Conservation (phyloP, 805 yeast genomes). For the Teunomyces panamensis region DNA sequence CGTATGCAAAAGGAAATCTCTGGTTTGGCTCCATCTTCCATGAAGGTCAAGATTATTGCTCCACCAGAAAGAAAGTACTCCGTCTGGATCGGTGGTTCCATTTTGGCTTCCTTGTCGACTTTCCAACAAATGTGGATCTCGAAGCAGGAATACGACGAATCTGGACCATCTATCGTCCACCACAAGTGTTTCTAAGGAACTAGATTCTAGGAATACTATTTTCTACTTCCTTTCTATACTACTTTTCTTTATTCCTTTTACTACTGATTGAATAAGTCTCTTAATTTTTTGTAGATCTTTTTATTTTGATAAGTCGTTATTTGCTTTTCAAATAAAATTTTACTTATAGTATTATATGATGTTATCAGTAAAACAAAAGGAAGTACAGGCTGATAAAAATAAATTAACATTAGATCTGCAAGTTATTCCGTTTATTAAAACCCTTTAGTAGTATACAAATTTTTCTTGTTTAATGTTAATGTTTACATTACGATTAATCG, state of each 20-base stretch:
- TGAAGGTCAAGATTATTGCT: slow-evolving; percentile 99
- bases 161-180: slow-evolving; percentile 99
- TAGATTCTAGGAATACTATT: slow-evolving; percentile 5
- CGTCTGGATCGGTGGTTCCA: slow-evolving; percentile 99
- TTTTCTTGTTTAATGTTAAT: not conserved
- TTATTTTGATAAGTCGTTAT: slow-evolving; percentile 2
- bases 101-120: slow-evolving; percentile 96
- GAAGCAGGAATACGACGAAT: slow-evolving; percentile 99
- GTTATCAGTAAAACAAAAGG: slow-evolving; percentile 2
- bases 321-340: slow-evolving; percentile 1
- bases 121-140: slow-evolving; percentile 99
- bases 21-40: slow-evolving; percentile 98
- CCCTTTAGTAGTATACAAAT: not conserved
- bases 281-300: slow-evolving; percentile 3
- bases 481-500: not conserved
- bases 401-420: not conserved
- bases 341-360: not conserved
- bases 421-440: not conserved
- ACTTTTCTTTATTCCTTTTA: slow-evolving; percentile 2
- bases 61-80: slow-evolving; percentile 99
- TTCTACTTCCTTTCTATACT: slow-evolving; percentile 3
- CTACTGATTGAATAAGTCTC: slow-evolving; percentile 3
- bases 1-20: slow-evolving; percentile 99
- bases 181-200: slow-evolving; percentile 83
- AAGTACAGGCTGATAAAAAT: not conserved